Evolutionary conservation across 306 rosid species (phyloP).

Genomic region (Pueraria montana): DNA sequence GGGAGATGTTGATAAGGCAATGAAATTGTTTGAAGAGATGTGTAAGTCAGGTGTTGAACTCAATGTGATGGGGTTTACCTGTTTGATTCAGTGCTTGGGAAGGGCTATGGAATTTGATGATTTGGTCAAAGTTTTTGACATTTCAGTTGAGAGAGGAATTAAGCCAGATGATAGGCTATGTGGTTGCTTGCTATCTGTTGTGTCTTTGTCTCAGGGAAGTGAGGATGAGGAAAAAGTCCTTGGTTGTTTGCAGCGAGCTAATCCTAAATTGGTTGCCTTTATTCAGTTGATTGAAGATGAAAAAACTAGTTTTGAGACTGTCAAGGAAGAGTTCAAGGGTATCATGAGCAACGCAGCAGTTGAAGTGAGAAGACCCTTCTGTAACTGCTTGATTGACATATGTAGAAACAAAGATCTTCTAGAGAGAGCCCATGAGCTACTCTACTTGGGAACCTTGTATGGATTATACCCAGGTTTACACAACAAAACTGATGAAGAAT

Average conservation of each 20-base stretch:
- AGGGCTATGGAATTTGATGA: constrained; percentile 75
- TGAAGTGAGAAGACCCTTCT: constrained; percentile 89
- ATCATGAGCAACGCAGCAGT: constrained; percentile 62
- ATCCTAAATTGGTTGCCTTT: constrained; percentile 72
- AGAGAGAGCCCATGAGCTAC: constrained; percentile 90
- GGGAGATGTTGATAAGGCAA: constrained; percentile 77
- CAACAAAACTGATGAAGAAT: constrained; percentile 68
- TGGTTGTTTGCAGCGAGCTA: constrained; percentile 75
- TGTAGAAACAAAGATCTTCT: constrained; percentile 73
- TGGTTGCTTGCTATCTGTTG: constrained; percentile 84
- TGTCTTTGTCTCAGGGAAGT: constrained; percentile 65
- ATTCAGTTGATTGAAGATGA: constrained; percentile 65
- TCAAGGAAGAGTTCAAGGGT: constrained; percentile 75
- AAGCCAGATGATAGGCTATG: constrained; percentile 85
- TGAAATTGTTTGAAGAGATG: constrained; percentile 86
- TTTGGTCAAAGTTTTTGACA: constrained; percentile 68
- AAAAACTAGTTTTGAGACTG: constrained; percentile 63
- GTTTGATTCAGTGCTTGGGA: constrained; percentile 95
- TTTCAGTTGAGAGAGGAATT: constrained; percentile 69
- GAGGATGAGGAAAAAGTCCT: constrained; percentile 72
- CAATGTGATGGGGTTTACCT: constrained; percentile 92
- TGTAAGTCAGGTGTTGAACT: constrained; percentile 66
- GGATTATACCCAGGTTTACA: constrained; percentile 92
- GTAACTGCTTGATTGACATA: constrained; percentile 94
- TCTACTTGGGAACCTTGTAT: constrained; percentile 84